Evolutionary conservation across 306 rosid species (phyloP), one percentile per base, ranked within the genome.

Genomic region (Oemleria cerasiformis): DNA sequence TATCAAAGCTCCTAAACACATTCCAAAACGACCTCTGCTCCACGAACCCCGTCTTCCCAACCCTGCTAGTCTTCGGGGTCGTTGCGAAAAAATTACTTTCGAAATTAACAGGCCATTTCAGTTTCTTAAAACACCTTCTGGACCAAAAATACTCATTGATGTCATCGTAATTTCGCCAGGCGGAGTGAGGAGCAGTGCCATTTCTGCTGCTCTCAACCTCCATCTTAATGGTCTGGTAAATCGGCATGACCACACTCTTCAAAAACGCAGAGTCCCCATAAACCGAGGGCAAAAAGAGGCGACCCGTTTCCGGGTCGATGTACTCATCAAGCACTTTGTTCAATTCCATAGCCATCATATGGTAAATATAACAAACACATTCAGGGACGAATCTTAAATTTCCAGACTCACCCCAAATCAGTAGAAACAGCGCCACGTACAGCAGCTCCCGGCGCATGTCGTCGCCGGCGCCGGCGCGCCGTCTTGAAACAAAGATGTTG

Each of bases 11-110:
- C 88, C 95, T 78, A 47, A 87, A 90, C 58, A 92, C 25, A 75
- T 92, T 92, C 98, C 97, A 92, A 68, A 92, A 92, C 9, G 98
- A 88, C 86, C 98, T 90, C 76, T 85, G 97, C 84, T 92, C 98
- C 74, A 92, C 98, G 71, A 87, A 92, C 14, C 98, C 98, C 0
- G 98, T 92, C 90, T 92, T 92, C 83, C 98, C 98, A 1, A 92
- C 90, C 9, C 97, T 80, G 57, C 15, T 73, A 0, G 8, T 68
- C 84, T 90, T 92, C 0, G 84, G 82, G 1, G 89, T 78, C 3
- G 90, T 90, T 23, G 84, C 83, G 19, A 92, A 78, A 78, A 92
- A 92, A 67, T 89, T 92, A 66, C 92, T 73, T 9, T 44, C 63
- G 1, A 54, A 42, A 34, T 75, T 73, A 17, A 88, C 7, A 20